These are phyloP conservation scores for Phyllosticta paracitricarpa DNA, from an alignment of 2,329 filamentous ascomycete genomes.

Conservation along the genomic window DNA sequence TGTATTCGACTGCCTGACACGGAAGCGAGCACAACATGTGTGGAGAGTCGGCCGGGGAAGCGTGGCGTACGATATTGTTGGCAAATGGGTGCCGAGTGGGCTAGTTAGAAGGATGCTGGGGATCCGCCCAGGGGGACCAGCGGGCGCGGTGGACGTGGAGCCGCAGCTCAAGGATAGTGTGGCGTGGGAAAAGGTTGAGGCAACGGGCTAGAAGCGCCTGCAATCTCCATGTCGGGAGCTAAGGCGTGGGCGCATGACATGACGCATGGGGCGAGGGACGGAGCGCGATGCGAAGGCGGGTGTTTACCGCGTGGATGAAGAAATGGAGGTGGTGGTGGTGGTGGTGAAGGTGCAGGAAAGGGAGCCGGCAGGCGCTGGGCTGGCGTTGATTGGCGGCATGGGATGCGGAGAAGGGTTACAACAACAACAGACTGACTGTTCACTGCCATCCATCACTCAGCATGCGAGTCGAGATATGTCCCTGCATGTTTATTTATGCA, in stretches of 20 bases:
- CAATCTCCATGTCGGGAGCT: slow-evolving; percentile 7
- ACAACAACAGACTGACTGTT: too few relatives aligned
- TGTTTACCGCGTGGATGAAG: too few relatives aligned
- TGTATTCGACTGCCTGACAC: slow-evolving; percentile 80
- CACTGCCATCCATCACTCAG: too few relatives aligned
- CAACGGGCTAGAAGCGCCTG: slow-evolving; percentile 6
- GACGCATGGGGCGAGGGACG: not conserved
- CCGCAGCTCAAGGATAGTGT: slow-evolving; percentile 34
- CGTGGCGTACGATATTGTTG: slow-evolving; percentile 74
- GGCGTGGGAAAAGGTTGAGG: slow-evolving; percentile 37
- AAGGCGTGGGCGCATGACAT: not conserved
- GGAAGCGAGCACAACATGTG: slow-evolving; percentile 47
- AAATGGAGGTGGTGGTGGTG: not conserved
- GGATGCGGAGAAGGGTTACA: too few relatives aligned
- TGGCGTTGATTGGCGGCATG: too few relatives aligned
- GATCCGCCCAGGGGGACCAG: slow-evolving; percentile 41
- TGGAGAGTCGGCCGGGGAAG: slow-evolving; percentile 79
- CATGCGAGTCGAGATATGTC: not conserved
- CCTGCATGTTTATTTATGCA: not conserved
- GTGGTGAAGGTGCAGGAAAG: too few relatives aligned
- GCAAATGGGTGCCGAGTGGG: slow-evolving; percentile 64
- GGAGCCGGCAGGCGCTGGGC: too few relatives aligned
- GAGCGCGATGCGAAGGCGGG: not conserved
- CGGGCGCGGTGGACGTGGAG: slow-evolving; percentile 19
- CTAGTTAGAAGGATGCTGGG: slow-evolving; percentile 94